Evolutionary conservation across 1,284 basidiomycete species (phyloP).

Genomic region (Volvariella surrecta): DNA sequence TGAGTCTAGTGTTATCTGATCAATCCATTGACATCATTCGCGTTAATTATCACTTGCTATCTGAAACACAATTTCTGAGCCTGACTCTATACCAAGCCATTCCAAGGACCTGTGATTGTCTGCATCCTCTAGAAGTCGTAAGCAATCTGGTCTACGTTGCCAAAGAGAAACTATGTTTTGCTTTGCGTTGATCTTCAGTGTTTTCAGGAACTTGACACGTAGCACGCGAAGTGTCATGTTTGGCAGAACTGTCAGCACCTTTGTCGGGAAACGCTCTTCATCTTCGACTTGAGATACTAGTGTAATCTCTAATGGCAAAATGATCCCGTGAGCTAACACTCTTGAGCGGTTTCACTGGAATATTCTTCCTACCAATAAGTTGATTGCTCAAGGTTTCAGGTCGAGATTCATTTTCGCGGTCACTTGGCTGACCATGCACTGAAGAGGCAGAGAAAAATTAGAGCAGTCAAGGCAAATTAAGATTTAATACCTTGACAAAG

Average conservation of each 20-base stretch:
- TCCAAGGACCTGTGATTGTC: constrained; percentile 44
- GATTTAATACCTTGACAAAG: constrained; percentile 53
- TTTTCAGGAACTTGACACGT: constrained; percentile 44
- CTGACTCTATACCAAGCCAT: constrained; percentile 68
- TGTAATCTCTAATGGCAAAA: too few relatives aligned
- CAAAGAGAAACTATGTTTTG: constrained; percentile 35
- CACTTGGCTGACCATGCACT: constrained; percentile 59
- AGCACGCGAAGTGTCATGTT: constrained; percentile 56
- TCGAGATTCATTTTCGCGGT: constrained; percentile 21
- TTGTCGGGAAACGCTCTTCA: constrained; percentile 3
- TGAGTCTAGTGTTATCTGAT: too few relatives aligned
- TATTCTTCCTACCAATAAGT: constrained; percentile 54
- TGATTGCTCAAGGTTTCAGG: constrained; percentile 52
- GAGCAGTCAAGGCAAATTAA: constrained; percentile 2
- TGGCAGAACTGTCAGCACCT: constrained; percentile 40
- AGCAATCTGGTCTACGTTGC: constrained; percentile 37
- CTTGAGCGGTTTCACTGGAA: constrained; percentile 10
- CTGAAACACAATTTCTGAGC: constrained; percentile 35
- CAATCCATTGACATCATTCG: background rate
- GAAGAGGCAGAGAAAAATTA: constrained; percentile 3
- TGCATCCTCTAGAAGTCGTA: constrained; percentile 29
- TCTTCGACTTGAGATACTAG: background rate
- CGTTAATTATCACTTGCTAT: constrained; percentile 4
- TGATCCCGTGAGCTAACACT: constrained; percentile 1
- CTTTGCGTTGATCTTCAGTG: constrained; percentile 22